phyloP scores from a whole-genome alignment of 495 filamentous ascomycete genomes.

The Amphirosellinia nigrospora region DNA sequence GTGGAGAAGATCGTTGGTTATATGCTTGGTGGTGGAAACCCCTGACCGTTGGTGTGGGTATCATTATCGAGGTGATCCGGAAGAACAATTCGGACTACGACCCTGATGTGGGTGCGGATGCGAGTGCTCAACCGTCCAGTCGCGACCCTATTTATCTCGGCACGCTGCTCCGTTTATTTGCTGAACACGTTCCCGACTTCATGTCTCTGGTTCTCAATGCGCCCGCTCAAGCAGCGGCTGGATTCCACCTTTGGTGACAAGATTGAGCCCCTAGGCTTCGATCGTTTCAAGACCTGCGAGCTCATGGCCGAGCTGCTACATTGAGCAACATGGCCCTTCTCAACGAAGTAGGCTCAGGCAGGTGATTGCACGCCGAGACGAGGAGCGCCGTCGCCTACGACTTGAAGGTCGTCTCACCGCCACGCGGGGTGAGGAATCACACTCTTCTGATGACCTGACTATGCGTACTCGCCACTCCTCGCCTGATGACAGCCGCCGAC shows the following conservation, averaged over 20 bases:
- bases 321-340: slow-evolving; percentile 99
- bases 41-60: slow-evolving; percentile 94
- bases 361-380: slow-evolving; percentile 80
- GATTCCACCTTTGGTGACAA: slow-evolving; percentile 80
- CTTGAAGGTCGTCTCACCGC: slow-evolving; percentile 65
- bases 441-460: slow-evolving; percentile 50
- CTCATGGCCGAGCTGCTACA: slow-evolving; percentile 97
- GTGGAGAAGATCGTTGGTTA: slow-evolving; percentile 80
- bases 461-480: slow-evolving; percentile 55
- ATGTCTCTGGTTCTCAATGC: slow-evolving; percentile 87
- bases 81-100: slow-evolving; percentile 99
- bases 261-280: slow-evolving; percentile 96
- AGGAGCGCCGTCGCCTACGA: slow-evolving; percentile 78
- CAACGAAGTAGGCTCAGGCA: slow-evolving; percentile 89
- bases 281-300: slow-evolving; percentile 98
- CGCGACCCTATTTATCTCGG: slow-evolving; percentile 97
- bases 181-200: slow-evolving; percentile 90
- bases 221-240: slow-evolving; percentile 49
- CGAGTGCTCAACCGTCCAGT: slow-evolving; percentile 76
- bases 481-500: slow-evolving; percentile 55
- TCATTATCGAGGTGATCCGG: slow-evolving; percentile 97
- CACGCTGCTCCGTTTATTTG: slow-evolving; percentile 88
- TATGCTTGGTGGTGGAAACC: slow-evolving; percentile 94
- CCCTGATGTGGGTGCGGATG: slow-evolving; percentile 79
- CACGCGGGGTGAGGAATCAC: slow-evolving; percentile 44